Evolutionary conservation across 129 eudicot genomes (phyloP).

Genomic region (Helianthus tuberosus): DNA sequence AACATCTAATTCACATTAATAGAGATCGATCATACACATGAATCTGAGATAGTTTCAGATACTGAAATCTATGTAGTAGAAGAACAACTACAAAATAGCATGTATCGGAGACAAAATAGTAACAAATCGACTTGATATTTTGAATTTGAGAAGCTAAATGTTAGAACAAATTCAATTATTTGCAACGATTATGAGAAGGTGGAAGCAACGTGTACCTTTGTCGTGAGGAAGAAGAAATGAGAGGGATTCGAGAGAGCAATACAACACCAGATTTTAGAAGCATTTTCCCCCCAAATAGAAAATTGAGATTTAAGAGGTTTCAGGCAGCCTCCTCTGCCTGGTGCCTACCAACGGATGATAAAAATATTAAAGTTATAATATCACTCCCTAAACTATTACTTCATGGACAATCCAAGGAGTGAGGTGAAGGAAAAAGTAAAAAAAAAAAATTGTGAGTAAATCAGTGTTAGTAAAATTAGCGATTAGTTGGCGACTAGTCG

Average conservation of each 20-base stretch:
- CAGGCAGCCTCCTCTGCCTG: constrained; percentile 11
- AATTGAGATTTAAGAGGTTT: constrained; percentile 1
- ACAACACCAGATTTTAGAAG: constrained; percentile 29
- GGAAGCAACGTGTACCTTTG: constrained; percentile 19
- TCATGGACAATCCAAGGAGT: background rate
- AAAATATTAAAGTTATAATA: background rate
- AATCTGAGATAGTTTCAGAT: constrained; percentile 17
- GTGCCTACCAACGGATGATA: background rate
- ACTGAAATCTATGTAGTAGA: background rate
- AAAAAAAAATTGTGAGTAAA: too few species aligned
- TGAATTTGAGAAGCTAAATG: constrained; percentile 7
- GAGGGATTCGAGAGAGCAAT: constrained; percentile 28
- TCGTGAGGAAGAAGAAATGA: constrained; percentile 13
- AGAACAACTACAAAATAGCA: background rate
- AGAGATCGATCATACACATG: background rate
- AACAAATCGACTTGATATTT: constrained; percentile 3
- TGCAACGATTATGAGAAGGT: background rate
- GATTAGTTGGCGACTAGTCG: too few species aligned
- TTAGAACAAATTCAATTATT: background rate
- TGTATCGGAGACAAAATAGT: constrained; percentile 10
- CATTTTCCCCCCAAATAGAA: constrained; percentile 23
- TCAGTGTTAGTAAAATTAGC: too few species aligned
- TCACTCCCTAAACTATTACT: background rate
- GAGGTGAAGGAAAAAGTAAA: too few species aligned
- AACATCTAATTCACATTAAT: background rate